Conservation (phyloP, 2,329 filamentous ascomycete genomes). For the Aspergillus quadrilineatus region DNA sequence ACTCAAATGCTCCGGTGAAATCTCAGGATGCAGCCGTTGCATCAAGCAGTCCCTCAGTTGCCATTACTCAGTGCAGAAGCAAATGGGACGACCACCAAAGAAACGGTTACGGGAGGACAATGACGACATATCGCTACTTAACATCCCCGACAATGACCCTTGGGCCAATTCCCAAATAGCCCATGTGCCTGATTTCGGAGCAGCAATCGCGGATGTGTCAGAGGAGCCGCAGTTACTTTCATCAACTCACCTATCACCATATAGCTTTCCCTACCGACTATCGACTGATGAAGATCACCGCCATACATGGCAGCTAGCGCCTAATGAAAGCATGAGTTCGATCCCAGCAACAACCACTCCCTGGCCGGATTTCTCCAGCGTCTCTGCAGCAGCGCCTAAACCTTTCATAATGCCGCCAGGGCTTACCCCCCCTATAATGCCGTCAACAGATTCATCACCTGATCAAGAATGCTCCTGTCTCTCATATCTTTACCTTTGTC, state of each 20-base stretch:
- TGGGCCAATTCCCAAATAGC: constrained; percentile 27
- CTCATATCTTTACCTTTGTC: constrained; percentile 45
- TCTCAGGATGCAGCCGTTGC: constrained; percentile 45
- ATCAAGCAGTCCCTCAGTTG: constrained; percentile 43
- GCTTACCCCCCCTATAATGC: constrained; percentile 23
- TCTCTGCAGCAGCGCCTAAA: constrained; percentile 33
- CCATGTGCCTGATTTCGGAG: constrained; percentile 17
- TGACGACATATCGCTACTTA: constrained; percentile 21
- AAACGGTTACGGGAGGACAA: constrained; percentile 37
- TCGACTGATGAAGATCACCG: constrained; percentile 27
- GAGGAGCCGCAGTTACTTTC: constrained; percentile 32
- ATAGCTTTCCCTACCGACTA: constrained; percentile 19
- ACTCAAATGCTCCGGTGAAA: constrained; percentile 49
- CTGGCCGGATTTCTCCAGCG: constrained; percentile 45
- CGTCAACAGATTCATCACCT: constrained; percentile 19
- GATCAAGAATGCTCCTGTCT: constrained; percentile 40
- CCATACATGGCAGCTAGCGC: constrained; percentile 26
- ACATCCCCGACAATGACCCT: constrained; percentile 16
- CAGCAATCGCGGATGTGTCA: constrained; percentile 16
- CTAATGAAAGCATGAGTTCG: constrained; percentile 23
- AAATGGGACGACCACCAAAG: constrained; percentile 50
- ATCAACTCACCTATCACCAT: constrained; percentile 25
- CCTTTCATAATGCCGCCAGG: constrained; percentile 25
- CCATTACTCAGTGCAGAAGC: constrained; percentile 50
- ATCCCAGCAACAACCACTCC: constrained; percentile 32